Conservation (phyloP, 1,139 yeast genomes). For the Lodderomyces jiufengensis region DNA sequence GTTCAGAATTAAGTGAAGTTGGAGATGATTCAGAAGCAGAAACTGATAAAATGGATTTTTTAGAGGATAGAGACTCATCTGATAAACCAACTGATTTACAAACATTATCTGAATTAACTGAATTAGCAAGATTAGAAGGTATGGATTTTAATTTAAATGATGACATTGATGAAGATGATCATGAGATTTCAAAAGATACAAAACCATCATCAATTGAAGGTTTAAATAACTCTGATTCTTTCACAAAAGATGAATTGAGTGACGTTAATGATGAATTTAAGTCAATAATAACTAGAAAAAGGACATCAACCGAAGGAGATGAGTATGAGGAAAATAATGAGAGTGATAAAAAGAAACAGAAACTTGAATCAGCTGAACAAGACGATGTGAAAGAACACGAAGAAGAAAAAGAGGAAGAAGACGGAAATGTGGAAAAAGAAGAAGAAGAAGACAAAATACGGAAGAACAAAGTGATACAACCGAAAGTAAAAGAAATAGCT, state of each 20-base stretch:
- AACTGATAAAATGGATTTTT: conserved; percentile 68
- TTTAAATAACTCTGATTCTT: neutral
- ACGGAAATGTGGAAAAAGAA: conserved; percentile 14
- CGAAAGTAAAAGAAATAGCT: conserved; percentile 6
- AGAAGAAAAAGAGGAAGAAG: conserved; percentile 17
- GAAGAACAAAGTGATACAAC: neutral
- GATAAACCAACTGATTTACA: conserved; percentile 33
- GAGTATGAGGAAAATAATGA: conserved; percentile 6
- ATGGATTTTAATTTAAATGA: conserved; percentile 26
- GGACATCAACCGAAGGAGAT: conserved; percentile 2
- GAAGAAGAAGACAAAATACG: conserved; percentile 10
- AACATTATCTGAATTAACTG: conserved; percentile 38
- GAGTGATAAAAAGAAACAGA: conserved; percentile 6
- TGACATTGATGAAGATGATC: conserved; percentile 10
- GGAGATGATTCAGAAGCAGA: conserved; percentile 75
- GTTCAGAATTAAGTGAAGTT: conserved; percentile 52
- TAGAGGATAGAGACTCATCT: conserved; percentile 27
- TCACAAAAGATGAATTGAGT: conserved; percentile 2
- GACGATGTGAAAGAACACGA: conserved; percentile 15
- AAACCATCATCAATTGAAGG: no score
- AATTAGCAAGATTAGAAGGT: conserved; percentile 40
- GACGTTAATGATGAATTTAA: conserved; percentile 3
- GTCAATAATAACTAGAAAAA: conserved; percentile 7
- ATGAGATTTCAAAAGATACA: no score
- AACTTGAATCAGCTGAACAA: conserved; percentile 5